These are phyloP conservation scores for Solidago caesia DNA, from an alignment of 129 eudicot genomes.

Conservation along the genomic window DNA sequence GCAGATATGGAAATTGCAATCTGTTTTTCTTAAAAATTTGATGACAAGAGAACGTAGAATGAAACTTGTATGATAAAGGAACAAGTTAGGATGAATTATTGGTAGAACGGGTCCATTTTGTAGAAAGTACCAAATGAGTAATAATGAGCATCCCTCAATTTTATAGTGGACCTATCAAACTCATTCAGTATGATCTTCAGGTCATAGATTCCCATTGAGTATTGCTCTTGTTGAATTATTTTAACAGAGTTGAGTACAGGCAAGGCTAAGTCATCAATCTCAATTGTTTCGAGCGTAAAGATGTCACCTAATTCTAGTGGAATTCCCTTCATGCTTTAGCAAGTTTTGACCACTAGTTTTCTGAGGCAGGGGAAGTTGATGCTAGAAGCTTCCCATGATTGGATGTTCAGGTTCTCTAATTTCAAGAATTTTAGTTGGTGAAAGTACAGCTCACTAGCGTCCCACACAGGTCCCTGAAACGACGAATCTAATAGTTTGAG, in stretches of 20 bases:
- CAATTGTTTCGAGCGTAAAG: constrained; percentile 29
- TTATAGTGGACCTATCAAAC: too few species aligned
- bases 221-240: constrained; percentile 4
- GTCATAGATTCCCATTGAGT: constrained; percentile 20
- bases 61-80: too few species aligned
- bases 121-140: too few species aligned
- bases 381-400: constrained; percentile 25
- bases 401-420: constrained; percentile 1
- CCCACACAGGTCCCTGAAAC: constrained; percentile 38
- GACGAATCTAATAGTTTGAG: constrained; percentile 31
- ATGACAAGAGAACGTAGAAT: too few species aligned
- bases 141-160: too few species aligned
- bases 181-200: constrained; percentile 21
- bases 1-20: too few species aligned
- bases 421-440: constrained; percentile 28
- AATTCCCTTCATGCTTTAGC: constrained; percentile 24
- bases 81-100: too few species aligned
- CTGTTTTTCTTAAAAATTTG: too few species aligned
- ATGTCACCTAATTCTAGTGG: constrained; percentile 30
- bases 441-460: constrained; percentile 31
- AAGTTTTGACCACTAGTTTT: constrained; percentile 14
- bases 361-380: constrained; percentile 31
- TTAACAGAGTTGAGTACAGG: constrained; percentile 16
- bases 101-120: too few species aligned
- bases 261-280: background rate